Percentiles rank a stretch among this genome's conserved stretches.
These are phyloP conservation scores for Aspergillus brasiliensis DNA, from an alignment of 2,329 filamentous ascomycete species.

Conservation along the genomic window DNA sequence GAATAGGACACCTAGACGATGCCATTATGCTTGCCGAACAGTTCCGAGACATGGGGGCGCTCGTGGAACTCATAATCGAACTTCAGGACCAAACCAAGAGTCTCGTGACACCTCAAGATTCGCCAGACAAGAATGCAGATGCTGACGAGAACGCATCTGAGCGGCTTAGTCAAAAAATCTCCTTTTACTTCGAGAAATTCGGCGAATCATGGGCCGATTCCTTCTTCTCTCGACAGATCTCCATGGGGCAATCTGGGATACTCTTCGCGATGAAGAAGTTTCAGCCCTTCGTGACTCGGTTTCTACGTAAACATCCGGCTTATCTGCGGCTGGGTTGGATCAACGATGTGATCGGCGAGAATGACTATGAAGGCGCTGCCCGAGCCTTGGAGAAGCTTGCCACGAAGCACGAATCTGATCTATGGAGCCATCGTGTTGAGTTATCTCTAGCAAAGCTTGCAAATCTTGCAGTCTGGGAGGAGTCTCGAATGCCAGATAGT, in stretches of 20 bases:
- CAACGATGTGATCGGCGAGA: conserved; percentile 79
- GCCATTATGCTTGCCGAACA: conserved; percentile 65
- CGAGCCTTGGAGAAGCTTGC: conserved; percentile 71
- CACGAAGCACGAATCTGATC: conserved; percentile 69
- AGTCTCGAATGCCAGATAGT: conserved; percentile 23
- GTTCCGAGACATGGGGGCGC: conserved; percentile 63
- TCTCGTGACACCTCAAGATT: conserved; percentile 19
- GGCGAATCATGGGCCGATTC: conserved; percentile 61
- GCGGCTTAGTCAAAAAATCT: conserved; percentile 41
- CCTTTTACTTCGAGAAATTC: conserved; percentile 53
- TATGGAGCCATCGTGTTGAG: conserved; percentile 94
- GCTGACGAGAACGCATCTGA: conserved; percentile 32
- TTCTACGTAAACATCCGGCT: conserved; percentile 70
- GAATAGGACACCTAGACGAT: conserved; percentile 58
- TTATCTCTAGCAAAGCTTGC: conserved; percentile 85
- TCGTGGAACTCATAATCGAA: conserved; percentile 55
- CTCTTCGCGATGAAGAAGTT: conserved; percentile 72
- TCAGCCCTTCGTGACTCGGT: conserved; percentile 72
- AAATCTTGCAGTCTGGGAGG: conserved; percentile 64
- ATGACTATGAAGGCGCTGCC: conserved; percentile 73
- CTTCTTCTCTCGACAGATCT: conserved; percentile 77
- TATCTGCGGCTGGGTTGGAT: conserved; percentile 89
- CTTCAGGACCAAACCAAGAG: conserved; percentile 42
- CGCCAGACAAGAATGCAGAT: conserved; percentile 15
- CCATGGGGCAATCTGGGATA: conserved; percentile 64